Evolutionary conservation across 306 rosid genomes (phyloP).

Genomic region (Prunus armeniaca): DNA sequence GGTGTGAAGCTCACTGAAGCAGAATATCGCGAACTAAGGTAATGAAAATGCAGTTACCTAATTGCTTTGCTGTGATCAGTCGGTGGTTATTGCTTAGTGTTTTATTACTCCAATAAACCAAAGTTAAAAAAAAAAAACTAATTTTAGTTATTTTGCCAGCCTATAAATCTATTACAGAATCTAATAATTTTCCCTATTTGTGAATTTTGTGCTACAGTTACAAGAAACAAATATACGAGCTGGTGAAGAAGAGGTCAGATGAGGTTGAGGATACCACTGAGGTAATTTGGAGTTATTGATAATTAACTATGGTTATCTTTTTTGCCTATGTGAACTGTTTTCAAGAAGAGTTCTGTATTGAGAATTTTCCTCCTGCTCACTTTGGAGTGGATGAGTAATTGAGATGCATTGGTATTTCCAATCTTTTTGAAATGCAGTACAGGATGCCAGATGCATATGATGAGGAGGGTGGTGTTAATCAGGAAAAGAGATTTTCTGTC

Average conservation of each 20-base stretch:
- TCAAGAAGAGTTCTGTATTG: too few relatives aligned
- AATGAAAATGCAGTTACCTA: not conserved
- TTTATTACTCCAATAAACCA: not conserved
- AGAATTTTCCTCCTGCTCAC: too few relatives aligned
- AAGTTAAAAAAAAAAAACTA: not conserved
- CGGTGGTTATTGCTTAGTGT: not conserved
- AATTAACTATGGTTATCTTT: too few relatives aligned
- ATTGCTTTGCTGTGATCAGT: not conserved
- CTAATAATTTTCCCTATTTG: not conserved
- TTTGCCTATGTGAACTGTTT: too few relatives aligned
- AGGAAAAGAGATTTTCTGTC: too few relatives aligned
- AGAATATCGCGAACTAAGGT: slow-evolving; percentile 67
- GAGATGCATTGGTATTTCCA: too few relatives aligned
- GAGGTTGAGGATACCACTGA: slow-evolving; percentile 50
- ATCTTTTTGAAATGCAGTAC: too few relatives aligned
- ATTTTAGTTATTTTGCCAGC: not conserved
- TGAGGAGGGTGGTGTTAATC: too few relatives aligned
- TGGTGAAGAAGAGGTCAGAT: slow-evolving; percentile 69
- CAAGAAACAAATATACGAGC: slow-evolving; percentile 77
- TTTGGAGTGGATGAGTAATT: too few relatives aligned
- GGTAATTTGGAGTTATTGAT: too few relatives aligned
- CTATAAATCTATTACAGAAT: not conserved
- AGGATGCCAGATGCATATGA: too few relatives aligned
- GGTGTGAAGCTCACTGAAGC: slow-evolving; percentile 68
- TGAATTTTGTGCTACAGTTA: slow-evolving; percentile 38